These are phyloP conservation scores for Viola odorata DNA, from an alignment of 345 rosid genomes.

Conservation along the genomic window DNA sequence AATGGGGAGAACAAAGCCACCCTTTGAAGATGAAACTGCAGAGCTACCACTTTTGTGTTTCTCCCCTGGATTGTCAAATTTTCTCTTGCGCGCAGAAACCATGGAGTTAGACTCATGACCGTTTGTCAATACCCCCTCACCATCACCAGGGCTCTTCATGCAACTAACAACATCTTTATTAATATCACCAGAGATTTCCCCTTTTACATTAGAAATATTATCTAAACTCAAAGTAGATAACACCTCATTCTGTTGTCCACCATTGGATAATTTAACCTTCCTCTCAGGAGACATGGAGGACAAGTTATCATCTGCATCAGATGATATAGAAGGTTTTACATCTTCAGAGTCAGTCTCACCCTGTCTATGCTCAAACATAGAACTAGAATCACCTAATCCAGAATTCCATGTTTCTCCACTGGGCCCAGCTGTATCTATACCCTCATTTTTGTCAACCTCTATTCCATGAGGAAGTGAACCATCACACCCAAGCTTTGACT, in stretches of 20 bases:
- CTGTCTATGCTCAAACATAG: slow-evolving; percentile 30
- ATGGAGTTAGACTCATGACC: slow-evolving; percentile 37
- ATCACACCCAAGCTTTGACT: slow-evolving; percentile 30
- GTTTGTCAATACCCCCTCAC: slow-evolving; percentile 30
- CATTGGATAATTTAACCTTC: slow-evolving; percentile 29
- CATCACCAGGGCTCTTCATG: slow-evolving; percentile 29
- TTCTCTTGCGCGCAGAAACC: slow-evolving; percentile 31
- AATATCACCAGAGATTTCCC: slow-evolving; percentile 35
- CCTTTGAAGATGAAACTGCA: slow-evolving; percentile 24
- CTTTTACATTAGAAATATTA: slow-evolving; percentile 25
- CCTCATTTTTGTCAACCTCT: slow-evolving; percentile 38
- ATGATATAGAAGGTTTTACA: slow-evolving; percentile 34
- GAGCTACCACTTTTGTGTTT: slow-evolving; percentile 23
- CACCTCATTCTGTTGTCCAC: slow-evolving; percentile 32
- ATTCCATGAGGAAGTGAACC: slow-evolving; percentile 37
- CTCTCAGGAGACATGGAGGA: slow-evolving; percentile 38
- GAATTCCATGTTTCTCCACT: slow-evolving; percentile 30
- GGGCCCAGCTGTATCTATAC: slow-evolving; percentile 14
- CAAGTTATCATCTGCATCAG: slow-evolving; percentile 29
- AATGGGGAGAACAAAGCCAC: slow-evolving; percentile 21
- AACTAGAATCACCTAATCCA: slow-evolving; percentile 29
- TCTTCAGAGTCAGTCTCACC: slow-evolving; percentile 46
- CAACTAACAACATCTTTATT: slow-evolving; percentile 18
- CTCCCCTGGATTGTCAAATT: slow-evolving; percentile 26
- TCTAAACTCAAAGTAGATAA: slow-evolving; percentile 24